Evolutionary conservation across 306 rosid genomes (phyloP), one percentile per base, ranked within the genome.

Genomic region (Begonia peltatifolia): DNA sequence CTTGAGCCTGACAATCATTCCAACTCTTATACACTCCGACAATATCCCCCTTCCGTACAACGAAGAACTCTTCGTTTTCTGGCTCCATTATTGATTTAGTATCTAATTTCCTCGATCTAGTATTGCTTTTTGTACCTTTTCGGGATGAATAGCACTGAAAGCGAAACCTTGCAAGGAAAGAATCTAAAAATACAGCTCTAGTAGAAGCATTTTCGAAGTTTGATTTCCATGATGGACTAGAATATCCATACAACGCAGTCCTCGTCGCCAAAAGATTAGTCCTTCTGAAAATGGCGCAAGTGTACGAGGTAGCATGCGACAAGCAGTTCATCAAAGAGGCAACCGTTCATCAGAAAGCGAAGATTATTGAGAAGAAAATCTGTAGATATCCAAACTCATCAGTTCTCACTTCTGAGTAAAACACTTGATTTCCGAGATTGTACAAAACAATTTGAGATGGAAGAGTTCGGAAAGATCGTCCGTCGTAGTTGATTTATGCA

Each of bases 21-120:
- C 79, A 76, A 57, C 47, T 80, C 2, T 25, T 82, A 54, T 80
- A 89, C 51, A 89, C 63, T n/a, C 97, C 97, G 15, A 89, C 74
- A 25, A 85, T 42, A 52, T 85, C 97, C 41, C 95, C 97, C 56
- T 85, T 89, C 11, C 97, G 75, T 12, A 89, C 97, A 6, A 89
- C 80, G 41, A 66, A 90, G 73, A 90, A 90, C 4, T 81, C 90
- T 17, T 68, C 74, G 35, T 74, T 71, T 54, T 82, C 89, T 52
- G 49, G 63, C 41, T 77, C 81, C 87, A 72, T 71, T 9, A 11
- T 67, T 0, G 69, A 56, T 58, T 76, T 72, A 42, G 77, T 9
- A 12, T 73, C 72, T 3, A 69, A 57, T 46, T 71, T 76, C 63
- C 53, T 50, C 42, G 56, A 60, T 22, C 36, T 48, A 25, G 79